Evolutionary conservation across 2,329 filamentous ascomycete genomes (phyloP).

Genomic region (Colletotrichum higginsianum): DNA sequence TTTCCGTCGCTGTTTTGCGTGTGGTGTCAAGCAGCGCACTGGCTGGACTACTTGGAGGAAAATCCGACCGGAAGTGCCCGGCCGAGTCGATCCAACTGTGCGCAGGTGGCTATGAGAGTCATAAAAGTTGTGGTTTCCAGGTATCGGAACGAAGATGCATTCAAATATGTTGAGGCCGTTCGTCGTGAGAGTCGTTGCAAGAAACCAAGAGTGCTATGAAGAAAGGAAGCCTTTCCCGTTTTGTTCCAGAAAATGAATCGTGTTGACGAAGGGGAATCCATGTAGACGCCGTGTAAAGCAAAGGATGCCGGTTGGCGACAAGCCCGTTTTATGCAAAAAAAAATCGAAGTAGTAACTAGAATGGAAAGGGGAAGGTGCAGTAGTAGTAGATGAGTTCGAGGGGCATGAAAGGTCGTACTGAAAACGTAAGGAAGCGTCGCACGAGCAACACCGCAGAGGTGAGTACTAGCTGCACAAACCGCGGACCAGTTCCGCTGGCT

Average conservation of each 20-base stretch:
- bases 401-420: conserved; percentile 32
- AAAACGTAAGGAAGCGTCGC: conserved; percentile 28
- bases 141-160: conserved; percentile 36
- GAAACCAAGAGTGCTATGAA: conserved; percentile 40
- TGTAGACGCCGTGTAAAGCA: conserved; percentile 48
- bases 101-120: conserved; percentile 21
- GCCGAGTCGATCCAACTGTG: conserved; percentile 1
- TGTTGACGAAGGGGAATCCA: conserved; percentile 46
- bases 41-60: background rate
- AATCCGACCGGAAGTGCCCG: conserved; percentile 6
- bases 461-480: background rate
- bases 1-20: conserved; percentile 15
- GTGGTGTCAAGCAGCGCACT: background rate
- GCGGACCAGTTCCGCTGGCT: conserved; percentile 2
- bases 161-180: conserved; percentile 40
- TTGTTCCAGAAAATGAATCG: conserved; percentile 49
- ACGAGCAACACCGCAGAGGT: conserved; percentile 5
- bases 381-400: conserved; percentile 17
- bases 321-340: conserved; percentile 40
- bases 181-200: conserved; percentile 43
- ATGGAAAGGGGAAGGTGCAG: conserved; percentile 32
- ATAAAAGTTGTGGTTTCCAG: conserved; percentile 33
- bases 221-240: conserved; percentile 44
- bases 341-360: conserved; percentile 37
- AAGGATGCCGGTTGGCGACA: conserved; percentile 40